phyloP scores from a whole-genome alignment of 108 stramenopile genomes.

The Epithemia pelagica region DNA sequence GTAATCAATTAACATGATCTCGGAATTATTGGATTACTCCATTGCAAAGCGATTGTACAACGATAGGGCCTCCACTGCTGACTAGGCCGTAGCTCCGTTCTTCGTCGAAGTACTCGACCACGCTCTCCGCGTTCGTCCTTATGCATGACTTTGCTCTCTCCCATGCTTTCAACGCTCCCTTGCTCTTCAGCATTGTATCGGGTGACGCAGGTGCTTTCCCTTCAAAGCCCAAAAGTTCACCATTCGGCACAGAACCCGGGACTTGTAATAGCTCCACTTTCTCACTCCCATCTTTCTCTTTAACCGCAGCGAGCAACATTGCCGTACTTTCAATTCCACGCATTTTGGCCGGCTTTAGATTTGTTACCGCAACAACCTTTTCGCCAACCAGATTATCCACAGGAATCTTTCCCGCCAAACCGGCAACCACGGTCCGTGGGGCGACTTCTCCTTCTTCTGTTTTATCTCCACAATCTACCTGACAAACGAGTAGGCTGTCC shows the following conservation, averaged over 20 bases:
- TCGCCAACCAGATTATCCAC: constrained; percentile 50
- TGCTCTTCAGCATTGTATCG: constrained; percentile 79
- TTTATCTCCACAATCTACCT: constrained; percentile 76
- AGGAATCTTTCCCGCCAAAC: constrained; percentile 66
- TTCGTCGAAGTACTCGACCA: constrained; percentile 49
- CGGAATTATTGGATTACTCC: constrained; percentile 38
- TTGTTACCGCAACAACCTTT: constrained; percentile 68
- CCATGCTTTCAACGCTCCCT: constrained; percentile 81
- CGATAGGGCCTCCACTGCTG: constrained; percentile 57
- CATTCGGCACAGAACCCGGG: constrained; percentile 65
- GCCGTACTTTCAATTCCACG: constrained; percentile 79
- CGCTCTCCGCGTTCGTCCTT: constrained; percentile 43
- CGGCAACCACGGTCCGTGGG: constrained; percentile 75
- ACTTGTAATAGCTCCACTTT: constrained; percentile 62
- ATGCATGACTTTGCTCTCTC: constrained; percentile 62
- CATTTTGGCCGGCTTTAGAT: constrained; percentile 86
- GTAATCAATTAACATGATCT: not conserved
- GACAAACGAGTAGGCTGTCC: constrained; percentile 73
- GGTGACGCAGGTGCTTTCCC: constrained; percentile 58
- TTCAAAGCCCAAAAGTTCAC: constrained; percentile 67
- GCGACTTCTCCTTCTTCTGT: constrained; percentile 18
- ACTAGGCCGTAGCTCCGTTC: constrained; percentile 31
- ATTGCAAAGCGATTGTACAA: constrained; percentile 38
- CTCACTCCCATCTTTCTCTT: constrained; percentile 54
- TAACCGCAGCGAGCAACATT: constrained; percentile 71